Conservation (phyloP, 352 stramenopile species). For the Phytophthora tubulina region DNA sequence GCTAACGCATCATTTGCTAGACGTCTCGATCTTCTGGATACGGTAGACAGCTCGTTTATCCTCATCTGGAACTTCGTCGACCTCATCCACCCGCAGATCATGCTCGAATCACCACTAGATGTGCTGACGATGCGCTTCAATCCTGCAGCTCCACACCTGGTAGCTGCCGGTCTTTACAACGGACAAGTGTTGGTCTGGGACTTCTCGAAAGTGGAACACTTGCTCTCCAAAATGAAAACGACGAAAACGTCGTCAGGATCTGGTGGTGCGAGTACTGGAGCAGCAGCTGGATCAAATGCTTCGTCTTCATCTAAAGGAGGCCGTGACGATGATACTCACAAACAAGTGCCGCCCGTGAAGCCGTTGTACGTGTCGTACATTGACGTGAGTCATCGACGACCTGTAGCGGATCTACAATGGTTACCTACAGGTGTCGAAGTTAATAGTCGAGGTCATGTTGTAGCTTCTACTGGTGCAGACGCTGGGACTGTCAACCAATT, state of each 20-base stretch:
- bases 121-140: slow-evolving; percentile 92
- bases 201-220: slow-evolving; percentile 79
- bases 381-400: slow-evolving; percentile 86
- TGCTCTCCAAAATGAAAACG: slow-evolving; percentile 65
- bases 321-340: slow-evolving; percentile 57
- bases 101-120: slow-evolving; percentile 93
- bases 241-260: slow-evolving; percentile 43
- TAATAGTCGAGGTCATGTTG: slow-evolving; percentile 88
- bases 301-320: slow-evolving; percentile 31
- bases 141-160: slow-evolving; percentile 82
- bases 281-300: slow-evolving; percentile 17
- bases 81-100: slow-evolving; percentile 94
- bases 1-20: slow-evolving; percentile 85
- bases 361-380: slow-evolving; percentile 87
- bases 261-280: slow-evolving; percentile 3
- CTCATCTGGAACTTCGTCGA: slow-evolving; percentile 96
- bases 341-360: slow-evolving; percentile 79
- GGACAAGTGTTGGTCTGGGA: slow-evolving; percentile 95
- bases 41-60: slow-evolving; percentile 90
- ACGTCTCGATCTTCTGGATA: slow-evolving; percentile 79
- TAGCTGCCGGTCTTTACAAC: slow-evolving; percentile 86
- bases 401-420: slow-evolving; percentile 91
- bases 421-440: slow-evolving; percentile 87
- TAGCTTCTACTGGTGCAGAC: slow-evolving; percentile 49
- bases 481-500: slow-evolving; percentile 88